Percentiles rank a stretch among this genome's conserved stretches.
phyloP scores from a whole-genome alignment of 441 rosid genomes.

The Eutrema salsugineum region DNA sequence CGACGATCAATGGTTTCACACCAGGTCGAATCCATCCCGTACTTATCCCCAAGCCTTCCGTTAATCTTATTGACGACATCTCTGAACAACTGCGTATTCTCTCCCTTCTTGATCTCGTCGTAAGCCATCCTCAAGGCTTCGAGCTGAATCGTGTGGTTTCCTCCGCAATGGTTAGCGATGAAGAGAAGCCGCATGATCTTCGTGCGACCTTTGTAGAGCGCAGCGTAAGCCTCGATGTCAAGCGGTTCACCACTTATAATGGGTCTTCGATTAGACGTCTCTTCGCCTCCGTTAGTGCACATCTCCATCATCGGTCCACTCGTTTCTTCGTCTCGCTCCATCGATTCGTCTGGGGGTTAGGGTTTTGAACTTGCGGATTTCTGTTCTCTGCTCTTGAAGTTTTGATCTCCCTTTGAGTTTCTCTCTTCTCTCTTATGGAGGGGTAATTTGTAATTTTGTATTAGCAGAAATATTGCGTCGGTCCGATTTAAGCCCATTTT shows the following conservation, averaged over 20 bases:
- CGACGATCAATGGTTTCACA: constrained; percentile 71
- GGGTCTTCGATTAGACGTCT: constrained; percentile 43
- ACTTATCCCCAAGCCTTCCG: constrained; percentile 64
- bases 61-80: constrained; percentile 73
- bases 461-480: neutral
- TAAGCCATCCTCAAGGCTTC: constrained; percentile 93
- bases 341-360: constrained; percentile 30
- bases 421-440: neutral
- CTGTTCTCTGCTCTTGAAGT: neutral
- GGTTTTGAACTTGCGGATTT: constrained; percentile 26
- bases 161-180: constrained; percentile 69
- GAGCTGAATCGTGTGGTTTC: constrained; percentile 56
- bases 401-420: neutral
- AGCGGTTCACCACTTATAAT: constrained; percentile 82
- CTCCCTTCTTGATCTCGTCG: constrained; percentile 91
- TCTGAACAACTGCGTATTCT: constrained; percentile 77
- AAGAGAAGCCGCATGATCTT: constrained; percentile 75
- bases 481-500: constrained; percentile 29
- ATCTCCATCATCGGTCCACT: constrained; percentile 58
- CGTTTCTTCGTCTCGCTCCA: constrained; percentile 76
- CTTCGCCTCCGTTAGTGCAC: constrained; percentile 67
- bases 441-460: neutral
- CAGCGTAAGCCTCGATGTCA: constrained; percentile 90
- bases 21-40: constrained; percentile 63
- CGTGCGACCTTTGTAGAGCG: constrained; percentile 75